Evolutionary conservation across 805 yeast genomes (phyloP).

Genomic region (Jamesozyma hellenica): DNA sequence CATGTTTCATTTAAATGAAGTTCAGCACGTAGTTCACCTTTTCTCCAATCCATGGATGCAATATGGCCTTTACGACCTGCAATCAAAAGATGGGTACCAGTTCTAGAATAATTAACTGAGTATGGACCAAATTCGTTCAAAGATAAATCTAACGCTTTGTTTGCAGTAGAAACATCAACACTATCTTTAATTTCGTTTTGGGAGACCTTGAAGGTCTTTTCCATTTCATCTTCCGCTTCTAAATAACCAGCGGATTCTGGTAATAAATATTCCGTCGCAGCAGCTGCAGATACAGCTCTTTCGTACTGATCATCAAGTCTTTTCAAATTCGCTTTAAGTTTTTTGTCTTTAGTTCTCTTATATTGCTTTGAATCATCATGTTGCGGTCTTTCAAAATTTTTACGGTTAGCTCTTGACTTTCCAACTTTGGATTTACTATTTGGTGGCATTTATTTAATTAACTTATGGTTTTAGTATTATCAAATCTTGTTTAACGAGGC

Average conservation of each 20-base stretch:
- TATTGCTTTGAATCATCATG: conserved; percentile 6
- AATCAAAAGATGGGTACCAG: conserved; percentile 75
- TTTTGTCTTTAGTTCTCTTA: conserved; percentile 42
- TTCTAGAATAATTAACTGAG: conserved; percentile 66
- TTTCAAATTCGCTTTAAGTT: conserved; percentile 54
- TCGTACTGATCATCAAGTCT: conserved; percentile 61
- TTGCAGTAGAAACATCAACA: conserved; percentile 69
- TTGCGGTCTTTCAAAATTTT: conserved; percentile 27
- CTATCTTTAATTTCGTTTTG: conserved; percentile 68
- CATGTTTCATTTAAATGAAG: conserved; percentile 81
- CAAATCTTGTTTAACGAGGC: no score
- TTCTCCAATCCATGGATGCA: conserved; percentile 93
- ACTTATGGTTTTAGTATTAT: no score
- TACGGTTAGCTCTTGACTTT: conserved; percentile 23
- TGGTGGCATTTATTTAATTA: conserved; percentile 3
- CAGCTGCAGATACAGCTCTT: conserved; percentile 74
- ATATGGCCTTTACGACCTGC: conserved; percentile 93
- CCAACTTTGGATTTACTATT: background rate
- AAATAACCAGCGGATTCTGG: conserved; percentile 79
- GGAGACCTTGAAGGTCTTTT: conserved; percentile 72
- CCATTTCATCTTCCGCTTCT: conserved; percentile 91
- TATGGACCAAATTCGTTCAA: conserved; percentile 83
- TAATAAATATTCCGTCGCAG: conserved; percentile 72
- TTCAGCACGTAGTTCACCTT: conserved; percentile 74
- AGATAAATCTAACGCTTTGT: conserved; percentile 63